A percentile compares a stretch with the other conserved stretches of the same genome.
These are phyloP conservation scores for Naganishia vishniacii DNA, from an alignment of 768 basidiomycete species.

Conservation along the genomic window DNA sequence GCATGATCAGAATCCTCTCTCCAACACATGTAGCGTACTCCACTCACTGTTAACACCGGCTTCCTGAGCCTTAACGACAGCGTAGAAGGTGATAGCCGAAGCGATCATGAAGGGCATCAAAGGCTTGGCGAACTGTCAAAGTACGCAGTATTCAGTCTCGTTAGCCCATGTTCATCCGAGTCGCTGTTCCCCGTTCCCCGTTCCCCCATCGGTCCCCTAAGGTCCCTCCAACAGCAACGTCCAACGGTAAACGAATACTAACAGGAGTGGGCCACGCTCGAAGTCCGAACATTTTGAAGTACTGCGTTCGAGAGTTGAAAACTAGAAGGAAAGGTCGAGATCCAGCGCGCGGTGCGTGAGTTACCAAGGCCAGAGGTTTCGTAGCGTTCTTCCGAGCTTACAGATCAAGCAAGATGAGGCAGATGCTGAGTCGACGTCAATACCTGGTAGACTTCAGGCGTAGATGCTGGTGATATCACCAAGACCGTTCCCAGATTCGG, in stretches of 20 bases:
- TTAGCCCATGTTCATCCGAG: too few species aligned
- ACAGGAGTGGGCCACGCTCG: slow-evolving; percentile 48
- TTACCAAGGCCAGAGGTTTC: neutral
- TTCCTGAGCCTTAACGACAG: slow-evolving; percentile 41
- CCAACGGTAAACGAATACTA: slow-evolving; percentile 20
- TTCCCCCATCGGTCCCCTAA: neutral
- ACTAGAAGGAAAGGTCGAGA: neutral
- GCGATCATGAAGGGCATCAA: slow-evolving; percentile 45
- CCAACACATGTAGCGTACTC: too few species aligned
- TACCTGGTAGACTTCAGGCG: neutral
- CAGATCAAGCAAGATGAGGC: neutral
- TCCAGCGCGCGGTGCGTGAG: neutral
- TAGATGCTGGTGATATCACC: neutral
- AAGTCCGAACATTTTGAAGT: slow-evolving; percentile 43
- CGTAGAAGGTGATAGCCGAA: slow-evolving; percentile 36
- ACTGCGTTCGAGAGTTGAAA: neutral
- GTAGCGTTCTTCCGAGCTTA: too few species aligned
- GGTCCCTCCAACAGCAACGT: neutral
- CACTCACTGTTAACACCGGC: slow-evolving; percentile 41
- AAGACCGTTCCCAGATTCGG: neutral
- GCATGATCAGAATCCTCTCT: neutral
- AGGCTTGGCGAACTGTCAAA: slow-evolving; percentile 43
- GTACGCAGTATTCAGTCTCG: neutral
- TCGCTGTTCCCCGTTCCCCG: too few species aligned
- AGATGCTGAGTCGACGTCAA: neutral